Evolutionary conservation across 495 filamentous ascomycete genomes (phyloP).

Genomic region (Hypoxylon crocopeplum): DNA sequence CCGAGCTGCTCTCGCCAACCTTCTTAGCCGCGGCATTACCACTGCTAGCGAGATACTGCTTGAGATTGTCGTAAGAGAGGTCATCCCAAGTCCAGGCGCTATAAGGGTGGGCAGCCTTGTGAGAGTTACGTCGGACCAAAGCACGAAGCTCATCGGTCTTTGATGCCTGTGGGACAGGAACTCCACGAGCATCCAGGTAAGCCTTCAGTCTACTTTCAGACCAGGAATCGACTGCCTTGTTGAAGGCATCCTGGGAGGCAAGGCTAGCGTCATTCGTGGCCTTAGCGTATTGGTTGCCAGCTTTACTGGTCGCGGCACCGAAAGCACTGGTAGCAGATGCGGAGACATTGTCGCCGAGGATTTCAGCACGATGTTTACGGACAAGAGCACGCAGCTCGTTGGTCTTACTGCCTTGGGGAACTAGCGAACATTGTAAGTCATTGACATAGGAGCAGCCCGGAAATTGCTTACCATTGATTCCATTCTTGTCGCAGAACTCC

Average conservation of each 20-base stretch:
- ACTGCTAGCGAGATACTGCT: constrained; percentile 68
- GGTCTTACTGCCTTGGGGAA: constrained; percentile 86
- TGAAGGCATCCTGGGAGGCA: constrained; percentile 72
- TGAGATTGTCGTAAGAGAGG: constrained; percentile 77
- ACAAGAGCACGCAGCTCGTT: constrained; percentile 92
- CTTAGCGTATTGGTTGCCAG: constrained; percentile 76
- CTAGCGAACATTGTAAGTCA: constrained; percentile 65
- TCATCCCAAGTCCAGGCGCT: constrained; percentile 87
- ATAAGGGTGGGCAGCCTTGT: constrained; percentile 75
- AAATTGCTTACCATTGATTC: constrained; percentile 58
- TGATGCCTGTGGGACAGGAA: constrained; percentile 76
- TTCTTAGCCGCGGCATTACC: constrained; percentile 71
- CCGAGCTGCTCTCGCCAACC: constrained; percentile 66
- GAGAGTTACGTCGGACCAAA: constrained; percentile 71
- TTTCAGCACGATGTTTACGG: constrained; percentile 81
- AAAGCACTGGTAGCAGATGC: constrained; percentile 68
- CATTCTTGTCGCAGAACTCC: constrained; percentile 89
- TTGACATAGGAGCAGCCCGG: background rate
- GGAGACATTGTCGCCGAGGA: constrained; percentile 71
- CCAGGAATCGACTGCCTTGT: constrained; percentile 68
- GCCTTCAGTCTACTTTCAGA: constrained; percentile 78
- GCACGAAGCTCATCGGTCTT: constrained; percentile 83
- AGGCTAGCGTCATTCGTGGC: constrained; percentile 74
- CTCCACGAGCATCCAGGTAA: constrained; percentile 69
- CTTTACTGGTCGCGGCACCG: constrained; percentile 83